These are phyloP conservation scores for Pleurozium schreberi DNA, from an alignment of 225 moss, liverwort and hornwort genomes.

Conservation along the genomic window DNA sequence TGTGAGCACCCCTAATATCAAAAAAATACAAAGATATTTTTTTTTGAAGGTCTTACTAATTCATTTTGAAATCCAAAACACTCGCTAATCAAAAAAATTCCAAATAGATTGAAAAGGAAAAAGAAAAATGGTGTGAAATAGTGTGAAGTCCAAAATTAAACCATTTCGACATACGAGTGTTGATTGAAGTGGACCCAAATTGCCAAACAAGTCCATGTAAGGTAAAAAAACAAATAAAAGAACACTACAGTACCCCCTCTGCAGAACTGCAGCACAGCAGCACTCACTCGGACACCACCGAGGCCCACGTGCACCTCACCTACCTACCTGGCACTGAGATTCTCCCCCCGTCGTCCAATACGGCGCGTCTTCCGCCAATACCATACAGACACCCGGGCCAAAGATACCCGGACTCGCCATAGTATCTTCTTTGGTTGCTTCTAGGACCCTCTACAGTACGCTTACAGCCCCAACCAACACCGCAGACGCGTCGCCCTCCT, in stretches of 20 bases:
- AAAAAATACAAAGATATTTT: no score
- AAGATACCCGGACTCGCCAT: background rate
- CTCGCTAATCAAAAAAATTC: no score
- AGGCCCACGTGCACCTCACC: conserved; percentile 9
- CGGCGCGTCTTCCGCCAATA: background rate
- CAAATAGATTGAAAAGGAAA: no score
- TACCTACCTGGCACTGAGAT: conserved; percentile 1
- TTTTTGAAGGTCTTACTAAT: no score
- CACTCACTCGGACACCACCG: background rate
- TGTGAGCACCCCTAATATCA: no score
- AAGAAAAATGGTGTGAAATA: no score
- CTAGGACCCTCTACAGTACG: background rate
- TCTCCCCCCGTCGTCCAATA: background rate
- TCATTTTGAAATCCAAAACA: no score
- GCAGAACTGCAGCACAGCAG: no score
- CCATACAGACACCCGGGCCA: background rate
- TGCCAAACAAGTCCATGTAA: background rate
- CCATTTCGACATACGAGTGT: background rate
- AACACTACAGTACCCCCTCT: no score
- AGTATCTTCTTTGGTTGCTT: background rate
- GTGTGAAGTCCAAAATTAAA: background rate
- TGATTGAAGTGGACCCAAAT: background rate
- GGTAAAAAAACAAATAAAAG: background rate
- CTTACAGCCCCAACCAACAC: background rate
- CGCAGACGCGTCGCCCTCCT: background rate